Percentiles rank a stretch among this genome's conserved stretches.
Evolutionary conservation across 257 asterid species (phyloP).

Genomic region (Przewalskia tangutica): DNA sequence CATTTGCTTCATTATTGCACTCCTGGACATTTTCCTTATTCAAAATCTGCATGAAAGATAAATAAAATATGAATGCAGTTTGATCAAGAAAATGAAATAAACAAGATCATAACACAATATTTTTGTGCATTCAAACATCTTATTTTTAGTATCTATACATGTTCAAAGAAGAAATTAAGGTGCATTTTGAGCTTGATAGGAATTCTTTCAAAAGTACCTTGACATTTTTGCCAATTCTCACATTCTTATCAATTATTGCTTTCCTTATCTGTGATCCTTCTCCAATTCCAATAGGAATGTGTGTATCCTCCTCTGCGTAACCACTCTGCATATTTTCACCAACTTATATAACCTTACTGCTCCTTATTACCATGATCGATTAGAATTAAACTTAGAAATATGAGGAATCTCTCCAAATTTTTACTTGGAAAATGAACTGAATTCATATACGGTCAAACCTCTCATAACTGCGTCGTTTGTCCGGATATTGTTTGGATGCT

Average conservation of each 20-base stretch:
- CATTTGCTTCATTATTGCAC: conserved; percentile 52
- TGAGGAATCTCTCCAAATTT: neutral
- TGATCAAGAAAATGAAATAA: neutral
- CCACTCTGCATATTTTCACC: conserved; percentile 25
- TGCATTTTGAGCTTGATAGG: neutral
- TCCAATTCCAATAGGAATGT: conserved; percentile 65
- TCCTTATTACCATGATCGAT: neutral
- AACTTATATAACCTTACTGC: neutral
- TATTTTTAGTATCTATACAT: neutral
- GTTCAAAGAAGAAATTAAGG: neutral
- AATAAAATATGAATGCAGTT: neutral
- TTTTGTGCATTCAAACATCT: neutral
- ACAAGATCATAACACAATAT: neutral
- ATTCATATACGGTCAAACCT: neutral
- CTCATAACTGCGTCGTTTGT: too few species aligned
- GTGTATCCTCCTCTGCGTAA: conserved; percentile 18
- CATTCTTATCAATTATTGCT: conserved; percentile 71
- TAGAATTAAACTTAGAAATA: neutral
- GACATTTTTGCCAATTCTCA: conserved; percentile 81
- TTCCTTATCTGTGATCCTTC: conserved; percentile 54
- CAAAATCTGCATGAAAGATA: conserved; percentile 43
- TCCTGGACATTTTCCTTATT: conserved; percentile 68
- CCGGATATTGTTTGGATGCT: too few species aligned
- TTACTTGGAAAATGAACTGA: neutral
- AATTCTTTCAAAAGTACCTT: conserved; percentile 33